phyloP scores from a whole-genome alignment of 2,329 filamentous ascomycete species.

The Leptographium procerum region DNA sequence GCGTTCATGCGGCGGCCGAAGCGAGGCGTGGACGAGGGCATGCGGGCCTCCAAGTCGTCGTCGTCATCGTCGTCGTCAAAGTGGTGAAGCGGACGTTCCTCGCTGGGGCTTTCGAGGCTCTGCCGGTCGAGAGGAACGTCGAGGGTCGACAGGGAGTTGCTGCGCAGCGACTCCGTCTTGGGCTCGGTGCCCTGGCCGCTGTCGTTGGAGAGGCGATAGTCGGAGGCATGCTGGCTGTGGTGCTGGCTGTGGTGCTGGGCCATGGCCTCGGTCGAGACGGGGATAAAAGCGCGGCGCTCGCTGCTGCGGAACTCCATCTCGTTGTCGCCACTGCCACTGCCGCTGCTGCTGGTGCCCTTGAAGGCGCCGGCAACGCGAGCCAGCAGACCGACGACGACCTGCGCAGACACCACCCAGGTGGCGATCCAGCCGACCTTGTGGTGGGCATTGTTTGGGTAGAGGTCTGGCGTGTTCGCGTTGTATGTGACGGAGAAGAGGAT shows the following conservation, averaged over 20 bases:
- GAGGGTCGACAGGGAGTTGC: conserved; percentile 51
- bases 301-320: conserved; percentile 19
- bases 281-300: conserved; percentile 50
- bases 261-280: conserved; percentile 45
- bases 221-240: conserved; percentile 13
- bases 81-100: conserved; percentile 20
- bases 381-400: conserved; percentile 57
- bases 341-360: not conserved
- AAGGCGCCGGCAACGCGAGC: conserved; percentile 44
- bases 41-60: conserved; percentile 28
- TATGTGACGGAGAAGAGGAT: conserved; percentile 59
- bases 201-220: conserved; percentile 54
- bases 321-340: not conserved
- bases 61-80: conserved; percentile 27
- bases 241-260: conserved; percentile 34
- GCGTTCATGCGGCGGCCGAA: conserved; percentile 37
- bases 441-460: conserved; percentile 82
- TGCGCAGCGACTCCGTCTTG: conserved; percentile 54
- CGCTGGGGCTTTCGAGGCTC: conserved; percentile 29
- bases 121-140: conserved; percentile 28
- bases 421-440: conserved; percentile 79
- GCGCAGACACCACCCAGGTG: conserved; percentile 59
- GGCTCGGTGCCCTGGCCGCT: conserved; percentile 66
- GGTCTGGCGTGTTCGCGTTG: conserved; percentile 68
- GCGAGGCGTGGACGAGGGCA: conserved; percentile 23